phyloP scores from a whole-genome alignment of 352 stramenopile species.

The Pythium periplocum region DNA sequence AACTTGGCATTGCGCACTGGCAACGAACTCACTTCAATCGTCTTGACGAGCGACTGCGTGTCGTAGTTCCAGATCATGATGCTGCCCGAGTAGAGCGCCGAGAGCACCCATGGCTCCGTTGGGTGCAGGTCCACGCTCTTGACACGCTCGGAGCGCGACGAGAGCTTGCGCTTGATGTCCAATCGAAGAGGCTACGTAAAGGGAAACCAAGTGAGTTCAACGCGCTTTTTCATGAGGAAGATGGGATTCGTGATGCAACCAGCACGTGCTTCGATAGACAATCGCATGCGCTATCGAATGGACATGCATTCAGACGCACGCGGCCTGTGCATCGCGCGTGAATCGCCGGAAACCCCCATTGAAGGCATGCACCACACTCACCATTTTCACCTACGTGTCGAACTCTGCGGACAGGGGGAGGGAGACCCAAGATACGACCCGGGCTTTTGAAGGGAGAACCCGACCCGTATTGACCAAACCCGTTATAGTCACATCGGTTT shows the following conservation, averaged over 20 bases:
- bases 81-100: slow-evolving; percentile 96
- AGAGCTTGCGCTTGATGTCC: slow-evolving; percentile 93
- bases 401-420: no score
- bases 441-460: no score
- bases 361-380: slow-evolving; percentile 3
- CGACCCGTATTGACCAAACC: no score
- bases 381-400: slow-evolving; percentile 25
- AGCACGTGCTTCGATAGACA: neutral
- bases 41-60: slow-evolving; percentile 93
- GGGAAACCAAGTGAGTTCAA: neutral
- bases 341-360: neutral
- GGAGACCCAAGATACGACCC: no score
- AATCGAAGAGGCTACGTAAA: slow-evolving; percentile 58
- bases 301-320: neutral
- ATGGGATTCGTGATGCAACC: neutral
- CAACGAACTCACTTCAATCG: slow-evolving; percentile 95
- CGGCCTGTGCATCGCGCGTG: neutral
- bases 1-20: slow-evolving; percentile 94
- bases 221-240: neutral
- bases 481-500: no score
- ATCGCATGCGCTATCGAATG: slow-evolving; percentile 6
- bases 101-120: slow-evolving; percentile 96
- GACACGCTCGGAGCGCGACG: slow-evolving; percentile 94
- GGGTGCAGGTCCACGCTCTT: slow-evolving; percentile 99
- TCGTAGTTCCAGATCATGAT: slow-evolving; percentile 99